These are phyloP conservation scores for Mercurialis annua DNA, from an alignment of 345 rosid genomes.

Conservation along the genomic window DNA sequence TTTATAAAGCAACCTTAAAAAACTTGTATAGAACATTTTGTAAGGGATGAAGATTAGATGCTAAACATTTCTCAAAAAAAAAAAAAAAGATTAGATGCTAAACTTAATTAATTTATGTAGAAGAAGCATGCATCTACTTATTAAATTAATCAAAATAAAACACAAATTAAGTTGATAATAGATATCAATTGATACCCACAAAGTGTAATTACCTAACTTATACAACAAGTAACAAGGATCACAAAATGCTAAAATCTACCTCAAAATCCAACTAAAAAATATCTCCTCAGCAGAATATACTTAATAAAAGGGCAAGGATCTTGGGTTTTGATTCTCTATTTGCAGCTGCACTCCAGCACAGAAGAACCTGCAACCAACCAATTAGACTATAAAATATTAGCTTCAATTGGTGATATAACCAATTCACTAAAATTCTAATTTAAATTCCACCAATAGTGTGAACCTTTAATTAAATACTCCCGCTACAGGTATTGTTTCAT, in stretches of 20 bases:
- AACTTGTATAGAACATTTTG: not conserved
- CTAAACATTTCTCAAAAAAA: not conserved
- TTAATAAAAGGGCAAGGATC: not conserved
- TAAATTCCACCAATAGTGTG: too few species aligned
- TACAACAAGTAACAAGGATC: constrained; percentile 18
- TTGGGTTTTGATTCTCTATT: constrained; percentile 3
- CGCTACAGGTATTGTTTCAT: too few species aligned
- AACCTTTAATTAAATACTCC: too few species aligned
- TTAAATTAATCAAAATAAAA: not conserved
- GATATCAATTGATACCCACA: not conserved
- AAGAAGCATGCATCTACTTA: too few species aligned
- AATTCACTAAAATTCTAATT: too few species aligned
- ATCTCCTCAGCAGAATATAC: constrained; percentile 5
- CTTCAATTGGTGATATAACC: too few species aligned
- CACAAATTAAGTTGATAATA: not conserved
- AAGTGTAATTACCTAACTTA: constrained; percentile 23
- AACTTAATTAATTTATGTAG: too few species aligned
- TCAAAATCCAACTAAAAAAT: constrained; percentile 16
- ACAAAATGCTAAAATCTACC: constrained; percentile 14
- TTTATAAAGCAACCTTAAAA: constrained; percentile 15
- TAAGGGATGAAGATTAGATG: not conserved
- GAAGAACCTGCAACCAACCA: too few species aligned
- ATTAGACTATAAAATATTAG: too few species aligned
- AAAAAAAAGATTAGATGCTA: not conserved
- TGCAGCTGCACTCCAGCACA: too few species aligned